phyloP scores from a whole-genome alignment of 2,329 filamentous ascomycete species.

The Xylaria sp. region DNA sequence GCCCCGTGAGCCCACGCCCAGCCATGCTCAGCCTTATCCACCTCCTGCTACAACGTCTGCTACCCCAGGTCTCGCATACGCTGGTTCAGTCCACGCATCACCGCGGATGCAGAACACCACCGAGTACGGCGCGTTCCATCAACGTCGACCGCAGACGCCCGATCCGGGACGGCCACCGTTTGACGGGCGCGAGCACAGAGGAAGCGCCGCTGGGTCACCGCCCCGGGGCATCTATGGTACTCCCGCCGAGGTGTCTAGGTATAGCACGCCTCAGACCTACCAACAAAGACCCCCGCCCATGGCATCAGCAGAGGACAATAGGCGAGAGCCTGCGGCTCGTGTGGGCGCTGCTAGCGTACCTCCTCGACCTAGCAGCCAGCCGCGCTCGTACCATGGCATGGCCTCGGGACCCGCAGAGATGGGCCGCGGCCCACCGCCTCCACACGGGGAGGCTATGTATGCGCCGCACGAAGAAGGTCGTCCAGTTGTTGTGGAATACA shows the following conservation, averaged over 20 bases:
- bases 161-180: conserved; percentile 69
- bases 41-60: conserved; percentile 55
- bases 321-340: conserved; percentile 53
- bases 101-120: conserved; percentile 69
- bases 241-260: conserved; percentile 68
- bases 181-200: conserved; percentile 58
- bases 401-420: conserved; percentile 61
- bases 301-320: conserved; percentile 59
- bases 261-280: conserved; percentile 69
- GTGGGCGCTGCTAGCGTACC: conserved; percentile 53
- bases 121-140: conserved; percentile 63
- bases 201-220: conserved; percentile 60
- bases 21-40: conserved; percentile 56
- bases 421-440: conserved; percentile 52
- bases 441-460: conserved; percentile 56
- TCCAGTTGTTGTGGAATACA: conserved; percentile 60
- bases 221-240: conserved; percentile 62
- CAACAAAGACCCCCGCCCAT: conserved; percentile 61
- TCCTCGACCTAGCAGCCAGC: conserved; percentile 63
- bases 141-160: conserved; percentile 78
- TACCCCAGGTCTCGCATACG: conserved; percentile 59
- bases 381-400: conserved; percentile 60
- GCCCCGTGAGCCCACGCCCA: conserved; percentile 57
- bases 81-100: conserved; percentile 63
- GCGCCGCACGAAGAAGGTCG: conserved; percentile 61